Conservation (phyloP, 768 basidiomycete species). For the Suillus paluster region DNA sequence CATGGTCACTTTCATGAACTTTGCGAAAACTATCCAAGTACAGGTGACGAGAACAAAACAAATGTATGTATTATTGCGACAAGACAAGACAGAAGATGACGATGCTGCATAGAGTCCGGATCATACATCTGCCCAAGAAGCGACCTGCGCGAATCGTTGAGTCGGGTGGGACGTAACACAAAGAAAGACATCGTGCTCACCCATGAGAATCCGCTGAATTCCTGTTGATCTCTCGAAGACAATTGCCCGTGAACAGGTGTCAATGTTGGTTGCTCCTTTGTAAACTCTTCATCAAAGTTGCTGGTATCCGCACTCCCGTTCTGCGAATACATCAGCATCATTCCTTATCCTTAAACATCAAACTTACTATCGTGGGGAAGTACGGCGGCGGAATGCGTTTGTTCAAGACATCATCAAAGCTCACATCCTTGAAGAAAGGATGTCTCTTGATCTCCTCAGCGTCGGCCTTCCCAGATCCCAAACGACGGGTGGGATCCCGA, state of each 20-base stretch:
- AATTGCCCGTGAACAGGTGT: conserved; percentile 97
- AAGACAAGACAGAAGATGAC: conserved; percentile 33
- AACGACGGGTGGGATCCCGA: conserved; percentile 86
- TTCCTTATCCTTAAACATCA: conserved; percentile 8
- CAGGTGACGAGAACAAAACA: conserved; percentile 35
- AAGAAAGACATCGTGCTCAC: conserved; percentile 39
- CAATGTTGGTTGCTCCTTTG: conserved; percentile 92
- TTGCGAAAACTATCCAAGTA: conserved; percentile 43
- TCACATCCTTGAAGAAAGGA: conserved; percentile 98
- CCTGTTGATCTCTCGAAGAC: conserved; percentile 86
- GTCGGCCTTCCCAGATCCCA: conserved; percentile 90
- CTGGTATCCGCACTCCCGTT: conserved; percentile 86
- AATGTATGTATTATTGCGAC: conserved; percentile 38
- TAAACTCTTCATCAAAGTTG: conserved; percentile 98
- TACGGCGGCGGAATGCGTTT: conserved; percentile 98
- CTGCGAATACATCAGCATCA: conserved; percentile 40
- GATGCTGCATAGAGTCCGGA: conserved; percentile 34
- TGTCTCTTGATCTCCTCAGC: conserved; percentile 98
- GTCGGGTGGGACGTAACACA: not conserved
- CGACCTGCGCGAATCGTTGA: conserved; percentile 33
- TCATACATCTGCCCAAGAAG: conserved; percentile 63
- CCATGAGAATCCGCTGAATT: conserved; percentile 98
- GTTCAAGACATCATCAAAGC: conserved; percentile 94
- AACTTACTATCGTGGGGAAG: conserved; percentile 90
- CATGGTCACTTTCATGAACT: conserved; percentile 22